Evolutionary conservation across 495 filamentous ascomycete species (phyloP).

Genomic region (Oleoguttula mirabilis): DNA sequence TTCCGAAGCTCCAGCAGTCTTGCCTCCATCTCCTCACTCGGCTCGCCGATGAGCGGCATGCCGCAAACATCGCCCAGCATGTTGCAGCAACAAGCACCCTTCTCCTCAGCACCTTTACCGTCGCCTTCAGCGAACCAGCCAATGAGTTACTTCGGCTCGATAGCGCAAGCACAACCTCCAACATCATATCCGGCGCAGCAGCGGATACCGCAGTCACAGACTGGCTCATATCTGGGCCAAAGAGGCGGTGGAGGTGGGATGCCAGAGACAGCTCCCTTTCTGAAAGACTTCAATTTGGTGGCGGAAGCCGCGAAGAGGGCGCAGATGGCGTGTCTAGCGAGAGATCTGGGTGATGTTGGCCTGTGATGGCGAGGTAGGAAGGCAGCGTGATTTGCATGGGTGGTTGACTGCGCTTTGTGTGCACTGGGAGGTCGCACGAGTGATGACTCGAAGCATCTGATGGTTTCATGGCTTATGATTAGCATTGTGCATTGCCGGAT

Average conservation of each 20-base stretch:
- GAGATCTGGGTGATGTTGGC: constrained; percentile 63
- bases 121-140: constrained; percentile 23
- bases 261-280: constrained; percentile 47
- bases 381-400: too few species aligned
- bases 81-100: constrained; percentile 8
- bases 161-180: constrained; percentile 15
- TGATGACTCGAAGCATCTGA: too few species aligned
- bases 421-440: too few species aligned
- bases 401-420: too few species aligned
- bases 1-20: constrained; percentile 27
- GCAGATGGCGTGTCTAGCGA: constrained; percentile 73
- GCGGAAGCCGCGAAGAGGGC: constrained; percentile 93
- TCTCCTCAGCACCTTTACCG: constrained; percentile 27
- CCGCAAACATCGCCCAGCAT: neutral
- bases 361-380: too few species aligned
- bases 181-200: constrained; percentile 12
- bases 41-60: constrained; percentile 12
- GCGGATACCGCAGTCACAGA: constrained; percentile 13
- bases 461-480: too few species aligned
- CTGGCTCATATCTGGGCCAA: constrained; percentile 15
- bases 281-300: constrained; percentile 71
- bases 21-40: constrained; percentile 20
- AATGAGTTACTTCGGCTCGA: constrained; percentile 20
- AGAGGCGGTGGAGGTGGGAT: constrained; percentile 15
- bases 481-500: too few species aligned